Percentiles rank a stretch among this genome's conserved stretches.
phyloP scores from a whole-genome alignment of 352 stramenopile species.

The Phytophthora vignae region DNA sequence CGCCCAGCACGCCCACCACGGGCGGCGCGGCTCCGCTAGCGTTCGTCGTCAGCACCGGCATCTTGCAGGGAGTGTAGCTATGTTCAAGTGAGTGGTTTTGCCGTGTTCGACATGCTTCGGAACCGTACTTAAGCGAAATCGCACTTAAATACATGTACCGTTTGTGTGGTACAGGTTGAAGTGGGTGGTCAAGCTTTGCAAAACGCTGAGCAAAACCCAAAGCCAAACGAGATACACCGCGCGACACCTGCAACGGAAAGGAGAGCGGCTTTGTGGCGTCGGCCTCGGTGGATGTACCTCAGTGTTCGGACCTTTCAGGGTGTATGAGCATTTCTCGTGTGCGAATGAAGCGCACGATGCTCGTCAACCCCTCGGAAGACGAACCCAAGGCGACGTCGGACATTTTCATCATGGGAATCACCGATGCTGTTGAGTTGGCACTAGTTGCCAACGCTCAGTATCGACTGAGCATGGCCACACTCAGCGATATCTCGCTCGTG shows the following conservation, averaged over 20 bases:
- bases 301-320: constrained; percentile 46
- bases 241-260: constrained; percentile 47
- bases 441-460: constrained; percentile 48
- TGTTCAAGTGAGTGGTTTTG: too few species aligned
- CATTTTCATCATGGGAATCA: constrained; percentile 53
- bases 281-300: constrained; percentile 51
- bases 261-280: constrained; percentile 52
- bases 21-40: constrained; percentile 49
- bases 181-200: too few species aligned
- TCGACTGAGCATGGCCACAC: constrained; percentile 52
- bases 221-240: background rate
- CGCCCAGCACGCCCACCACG: constrained; percentile 93
- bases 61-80: constrained; percentile 9
- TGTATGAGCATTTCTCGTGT: constrained; percentile 47
- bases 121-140: too few species aligned
- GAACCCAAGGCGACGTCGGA: constrained; percentile 43
- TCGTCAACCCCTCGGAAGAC: constrained; percentile 41
- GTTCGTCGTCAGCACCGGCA: constrained; percentile 63
- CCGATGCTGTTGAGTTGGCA: constrained; percentile 44
- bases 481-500: constrained; percentile 63
- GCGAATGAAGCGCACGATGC: constrained; percentile 57
- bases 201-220: too few species aligned
- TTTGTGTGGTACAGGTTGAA: too few species aligned
- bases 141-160: too few species aligned
- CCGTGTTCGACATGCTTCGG: too few species aligned